phyloP scores from a whole-genome alignment of 2,329 filamentous ascomycete genomes.

The Neurospora crassa region DNA sequence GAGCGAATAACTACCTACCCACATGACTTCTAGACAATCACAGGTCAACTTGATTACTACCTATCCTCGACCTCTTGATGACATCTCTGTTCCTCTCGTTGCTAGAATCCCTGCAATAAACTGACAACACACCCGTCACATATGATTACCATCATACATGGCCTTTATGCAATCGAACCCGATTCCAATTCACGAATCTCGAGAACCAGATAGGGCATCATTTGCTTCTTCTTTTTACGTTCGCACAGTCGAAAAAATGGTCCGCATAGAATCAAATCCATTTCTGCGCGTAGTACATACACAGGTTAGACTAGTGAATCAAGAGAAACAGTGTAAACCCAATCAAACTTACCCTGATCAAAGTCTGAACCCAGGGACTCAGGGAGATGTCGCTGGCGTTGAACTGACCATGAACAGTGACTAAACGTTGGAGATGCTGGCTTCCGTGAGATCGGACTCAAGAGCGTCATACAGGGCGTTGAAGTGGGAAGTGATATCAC shows the following conservation, averaged over 20 bases:
- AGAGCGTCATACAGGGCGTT: background rate
- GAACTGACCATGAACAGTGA: background rate
- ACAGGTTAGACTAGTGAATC: background rate
- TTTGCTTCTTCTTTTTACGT: too few species aligned
- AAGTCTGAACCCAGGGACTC: background rate
- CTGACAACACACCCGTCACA: too few species aligned
- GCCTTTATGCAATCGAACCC: too few species aligned
- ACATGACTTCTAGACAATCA: too few species aligned
- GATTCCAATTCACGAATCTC: too few species aligned
- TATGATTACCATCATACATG: too few species aligned
- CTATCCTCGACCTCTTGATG: too few species aligned
- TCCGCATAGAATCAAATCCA: background rate
- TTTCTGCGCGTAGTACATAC: background rate
- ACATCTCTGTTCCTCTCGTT: too few species aligned
- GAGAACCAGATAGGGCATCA: too few species aligned
- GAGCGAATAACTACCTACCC: too few species aligned
- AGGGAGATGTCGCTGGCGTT: background rate
- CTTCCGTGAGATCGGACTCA: background rate
- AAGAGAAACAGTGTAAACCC: background rate
- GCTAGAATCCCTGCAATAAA: too few species aligned
- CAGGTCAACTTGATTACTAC: too few species aligned
- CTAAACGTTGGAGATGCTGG: background rate
- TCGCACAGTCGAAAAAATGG: background rate
- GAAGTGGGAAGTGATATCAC: background rate
- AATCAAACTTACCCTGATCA: background rate